These are phyloP conservation scores for Globisporangium mamillatum DNA, from an alignment of 352 stramenopile species.

Conservation along the genomic window DNA sequence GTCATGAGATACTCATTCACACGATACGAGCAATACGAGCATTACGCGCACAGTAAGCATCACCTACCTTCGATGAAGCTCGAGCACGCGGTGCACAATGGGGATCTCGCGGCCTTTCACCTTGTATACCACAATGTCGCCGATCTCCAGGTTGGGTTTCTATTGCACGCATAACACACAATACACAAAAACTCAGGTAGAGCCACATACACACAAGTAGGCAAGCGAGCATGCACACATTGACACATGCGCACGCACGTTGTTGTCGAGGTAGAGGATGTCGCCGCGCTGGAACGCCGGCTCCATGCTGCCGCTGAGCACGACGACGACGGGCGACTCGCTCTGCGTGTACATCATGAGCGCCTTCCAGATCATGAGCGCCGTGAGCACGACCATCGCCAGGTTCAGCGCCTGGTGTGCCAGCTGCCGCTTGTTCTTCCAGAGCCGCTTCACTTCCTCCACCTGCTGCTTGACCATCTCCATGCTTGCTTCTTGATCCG, in stretches of 20 bases:
- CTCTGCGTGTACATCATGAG: constrained; percentile 97
- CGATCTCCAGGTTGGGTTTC: constrained; percentile 78
- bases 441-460: constrained; percentile 97
- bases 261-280: constrained; percentile 98
- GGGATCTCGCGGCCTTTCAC: constrained; percentile 98
- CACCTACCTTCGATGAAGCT: constrained; percentile 91
- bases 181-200: background rate
- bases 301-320: constrained; percentile 98
- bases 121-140: constrained; percentile 95
- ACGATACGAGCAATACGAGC: background rate
- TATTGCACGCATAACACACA: constrained; percentile 18
- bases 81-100: constrained; percentile 98
- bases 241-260: constrained; percentile 32
- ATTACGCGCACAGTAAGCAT: background rate
- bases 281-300: constrained; percentile 98
- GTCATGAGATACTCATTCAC: background rate
- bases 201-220: constrained; percentile 1
- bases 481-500: constrained; percentile 18
- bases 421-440: constrained; percentile 97
- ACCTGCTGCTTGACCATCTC: constrained; percentile 86
- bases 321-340: constrained; percentile 98
- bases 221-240: background rate
- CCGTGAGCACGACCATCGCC: constrained; percentile 98
- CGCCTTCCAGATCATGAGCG: constrained; percentile 99
- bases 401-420: constrained; percentile 97